These are phyloP conservation scores for Poteriospumella lacustris DNA, from an alignment of 108 stramenopile genomes.

Conservation along the genomic window DNA sequence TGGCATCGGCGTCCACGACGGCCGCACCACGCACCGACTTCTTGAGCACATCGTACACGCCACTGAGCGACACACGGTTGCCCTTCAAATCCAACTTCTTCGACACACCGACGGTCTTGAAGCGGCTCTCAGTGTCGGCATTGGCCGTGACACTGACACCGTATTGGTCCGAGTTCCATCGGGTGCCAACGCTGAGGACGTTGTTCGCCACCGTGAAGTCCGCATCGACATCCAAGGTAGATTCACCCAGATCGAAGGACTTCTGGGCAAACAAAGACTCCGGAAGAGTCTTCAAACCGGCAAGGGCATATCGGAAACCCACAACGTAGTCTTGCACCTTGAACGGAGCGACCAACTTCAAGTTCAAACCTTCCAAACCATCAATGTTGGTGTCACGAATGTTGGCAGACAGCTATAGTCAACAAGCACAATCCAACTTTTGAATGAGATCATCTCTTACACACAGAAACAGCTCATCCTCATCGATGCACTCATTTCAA, in stretches of 20 bases:
- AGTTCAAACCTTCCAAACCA: conserved; percentile 13
- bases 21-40: neutral
- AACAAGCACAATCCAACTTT: neutral
- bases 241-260: neutral
- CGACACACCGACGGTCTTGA: neutral
- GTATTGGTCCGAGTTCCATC: conserved; percentile 1
- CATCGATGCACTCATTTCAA: neutral
- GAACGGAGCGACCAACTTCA: conserved; percentile 2
- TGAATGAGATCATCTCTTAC: neutral
- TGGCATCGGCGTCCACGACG: neutral
- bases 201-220: neutral
- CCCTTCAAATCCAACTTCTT: neutral
- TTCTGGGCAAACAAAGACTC: neutral
- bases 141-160: neutral
- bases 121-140: neutral
- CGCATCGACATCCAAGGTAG: conserved; percentile 3
- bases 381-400: neutral
- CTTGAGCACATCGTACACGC: neutral
- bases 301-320: neutral
- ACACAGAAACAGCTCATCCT: neutral
- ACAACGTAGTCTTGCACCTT: neutral
- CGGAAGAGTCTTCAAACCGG: neutral
- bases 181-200: neutral
- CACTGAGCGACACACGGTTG: neutral
- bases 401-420: neutral